Percentiles rank a stretch among this genome's conserved stretches.
phyloP scores from a whole-genome alignment of 345 rosid genomes.

The Noccaea bulbosa region DNA sequence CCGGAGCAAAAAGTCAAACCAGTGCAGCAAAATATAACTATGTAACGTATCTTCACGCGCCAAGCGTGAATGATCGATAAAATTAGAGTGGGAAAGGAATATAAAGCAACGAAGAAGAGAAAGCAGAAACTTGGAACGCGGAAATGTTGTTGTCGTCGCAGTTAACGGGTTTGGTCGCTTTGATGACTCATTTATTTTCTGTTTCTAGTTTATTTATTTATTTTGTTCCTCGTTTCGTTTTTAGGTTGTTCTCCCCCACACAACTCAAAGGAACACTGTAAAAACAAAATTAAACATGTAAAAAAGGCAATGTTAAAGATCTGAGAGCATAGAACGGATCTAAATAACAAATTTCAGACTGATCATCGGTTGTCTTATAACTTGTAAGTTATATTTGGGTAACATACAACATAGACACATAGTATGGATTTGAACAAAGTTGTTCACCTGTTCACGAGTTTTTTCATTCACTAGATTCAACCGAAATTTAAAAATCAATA shows the following conservation, averaged over 20 bases:
- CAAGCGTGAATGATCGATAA: background rate
- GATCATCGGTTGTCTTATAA: background rate
- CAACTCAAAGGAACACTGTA: background rate
- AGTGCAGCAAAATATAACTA: background rate
- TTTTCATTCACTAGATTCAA: background rate
- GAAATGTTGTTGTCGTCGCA: conserved; percentile 36
- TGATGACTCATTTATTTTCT: background rate
- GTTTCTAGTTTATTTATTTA: background rate
- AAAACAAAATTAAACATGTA: background rate
- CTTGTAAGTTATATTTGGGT: background rate
- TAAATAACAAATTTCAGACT: background rate
- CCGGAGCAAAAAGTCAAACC: conserved; percentile 29
- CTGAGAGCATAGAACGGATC: conserved; percentile 16
- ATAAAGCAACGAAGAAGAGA: conserved; percentile 15
- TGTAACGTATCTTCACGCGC: conserved; percentile 1
- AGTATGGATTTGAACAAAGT: background rate
- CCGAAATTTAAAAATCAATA: background rate
- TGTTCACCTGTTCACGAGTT: background rate
- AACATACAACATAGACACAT: too few species aligned
- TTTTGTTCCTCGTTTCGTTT: background rate
- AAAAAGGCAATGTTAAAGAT: background rate
- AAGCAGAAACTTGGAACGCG: conserved; percentile 32
- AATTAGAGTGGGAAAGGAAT: conserved; percentile 30
- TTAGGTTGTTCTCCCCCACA: background rate
- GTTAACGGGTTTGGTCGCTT: conserved; percentile 31